Evolutionary conservation across 2,329 filamentous ascomycete species (phyloP), one percentile per base, ranked within the genome.

Genomic region (Xylariaceae sp.): DNA sequence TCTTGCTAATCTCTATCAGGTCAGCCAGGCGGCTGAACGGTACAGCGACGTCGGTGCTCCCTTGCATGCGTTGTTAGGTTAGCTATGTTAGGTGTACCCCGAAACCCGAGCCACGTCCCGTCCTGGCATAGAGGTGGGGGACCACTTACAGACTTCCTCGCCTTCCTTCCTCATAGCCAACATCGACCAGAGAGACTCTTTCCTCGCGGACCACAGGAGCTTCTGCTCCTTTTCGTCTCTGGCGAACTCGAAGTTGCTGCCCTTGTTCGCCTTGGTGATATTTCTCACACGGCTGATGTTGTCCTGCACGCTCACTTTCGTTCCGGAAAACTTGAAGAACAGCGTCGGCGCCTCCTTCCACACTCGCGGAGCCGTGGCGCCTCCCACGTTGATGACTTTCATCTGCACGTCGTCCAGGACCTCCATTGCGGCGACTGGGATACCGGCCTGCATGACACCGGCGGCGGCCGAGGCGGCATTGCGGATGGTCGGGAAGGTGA

Each of bases 381-480:
- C 82, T 9, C 82, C 76, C 37, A 80, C 69, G 62, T 92, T 92
- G 56, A 92, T 81, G 0, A 90, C 83, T 47, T 70, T 74, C 86
- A 92, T 92, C 62, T 89, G 85, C 3, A 90, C 83, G 41, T 92
- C 86, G 56, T 92, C 86, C 83, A 92, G 88, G 50, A 92, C 79
- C 62, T 92, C 86, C 76, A 89, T 83, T 3, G 83, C 83, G 1
- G 81, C 83, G 5, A 89, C 73, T 0, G 82, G 84, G 3, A 88
- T 70, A 0, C 82, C 85, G 1, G 78, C 73, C 51, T 84, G 78
- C 71, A 90, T 84, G n/a, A 90, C 77, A 34, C 75, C 76, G 2
- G 83, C 81, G 0, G 85, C 85, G 0, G 85, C 83, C 0, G 80
- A 73, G 0, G 85, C 85, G 1, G 86, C 86, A 58, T 85, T 79